Evolutionary conservation across 495 filamentous ascomycete species (phyloP).

Genomic region (Xylaria venustula): DNA sequence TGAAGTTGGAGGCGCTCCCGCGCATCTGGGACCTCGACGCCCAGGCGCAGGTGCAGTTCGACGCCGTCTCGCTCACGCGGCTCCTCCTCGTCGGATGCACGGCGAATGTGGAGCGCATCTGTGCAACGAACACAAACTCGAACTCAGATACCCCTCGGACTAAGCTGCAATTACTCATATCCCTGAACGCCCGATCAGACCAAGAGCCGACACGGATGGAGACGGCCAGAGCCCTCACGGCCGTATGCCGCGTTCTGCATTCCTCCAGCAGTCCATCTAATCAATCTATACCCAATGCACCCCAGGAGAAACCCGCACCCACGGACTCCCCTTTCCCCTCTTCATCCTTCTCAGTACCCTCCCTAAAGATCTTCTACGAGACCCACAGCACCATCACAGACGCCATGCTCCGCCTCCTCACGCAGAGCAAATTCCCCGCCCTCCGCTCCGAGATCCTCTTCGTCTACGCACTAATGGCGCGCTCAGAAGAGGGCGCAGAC

Average conservation of each 20-base stretch:
- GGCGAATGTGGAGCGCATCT: constrained; percentile 53
- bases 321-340: neutral
- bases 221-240: constrained; percentile 63
- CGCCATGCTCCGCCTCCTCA: constrained; percentile 61
- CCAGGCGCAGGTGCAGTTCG: constrained; percentile 68
- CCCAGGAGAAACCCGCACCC: neutral
- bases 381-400: constrained; percentile 50
- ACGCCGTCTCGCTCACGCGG: constrained; percentile 64
- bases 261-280: constrained; percentile 15
- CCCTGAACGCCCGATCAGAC: constrained; percentile 57
- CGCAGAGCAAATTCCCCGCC: constrained; percentile 66
- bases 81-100: constrained; percentile 60
- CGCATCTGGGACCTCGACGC: constrained; percentile 59
- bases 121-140: constrained; percentile 37
- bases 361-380: constrained; percentile 51
- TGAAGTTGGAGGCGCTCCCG: constrained; percentile 50
- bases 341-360: neutral
- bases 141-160: constrained; percentile 43
- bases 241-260: constrained; percentile 61
- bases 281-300: too few relatives aligned
- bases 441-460: constrained; percentile 74
- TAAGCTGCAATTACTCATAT: constrained; percentile 61
- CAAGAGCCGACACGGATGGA: constrained; percentile 70
- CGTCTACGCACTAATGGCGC: constrained; percentile 68
- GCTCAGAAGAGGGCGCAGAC: constrained; percentile 45